Base-by-base conservation (phyloP, 768 basidiomycete species). In the Leccinum incarnatum region DNA sequence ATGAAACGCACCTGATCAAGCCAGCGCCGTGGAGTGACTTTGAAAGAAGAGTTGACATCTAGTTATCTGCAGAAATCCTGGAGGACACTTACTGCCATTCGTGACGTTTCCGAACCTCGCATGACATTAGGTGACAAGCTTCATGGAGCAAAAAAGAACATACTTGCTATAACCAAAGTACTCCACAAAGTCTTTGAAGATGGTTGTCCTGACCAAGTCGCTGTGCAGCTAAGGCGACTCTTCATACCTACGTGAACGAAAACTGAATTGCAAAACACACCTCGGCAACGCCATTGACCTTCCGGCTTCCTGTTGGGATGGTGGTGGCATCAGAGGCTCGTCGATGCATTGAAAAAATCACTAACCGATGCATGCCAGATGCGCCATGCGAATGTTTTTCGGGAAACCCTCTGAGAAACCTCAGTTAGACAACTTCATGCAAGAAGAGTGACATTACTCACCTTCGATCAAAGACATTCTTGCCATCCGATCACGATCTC, bases 221-320 rank as follows among this genome's bases (percentile, higher is more conserved):
- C 88, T 91, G 79, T 98, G 97, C 27, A 98, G 79, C 83, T 87
- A 53, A 4, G 29, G 51, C 42, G 1, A 23, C n/a, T 30, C 27
- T 21, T 53, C 19, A 42, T 17, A 49, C 17, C 10, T 17, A 12
- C 23, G 2, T 9, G 4, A 10, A 17, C 42, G 27, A 14, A 21
- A 17, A n/a, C 17, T 27, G 40, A 25, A 46, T 27, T 17, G 30
- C 19, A 40, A 50, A 21, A 36, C 62, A 29, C 62, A 88, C 85
- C 78, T 95, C 96, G 10, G 97, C 96, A 14, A 98, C 97, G 68
- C 97, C 96, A 66, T 99, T 99, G 67, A 95, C 90, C 70, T 87
- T 91, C 65, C 87, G 83, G 67, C 88, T 90, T 29, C 86, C 85
- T 86, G 58, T 52, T 62, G 17, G 21, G 30, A 51, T 32, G 1